These are phyloP conservation scores for Aristolochia contorta DNA, from an alignment of 164 flowering plant genomes.

Conservation along the genomic window DNA sequence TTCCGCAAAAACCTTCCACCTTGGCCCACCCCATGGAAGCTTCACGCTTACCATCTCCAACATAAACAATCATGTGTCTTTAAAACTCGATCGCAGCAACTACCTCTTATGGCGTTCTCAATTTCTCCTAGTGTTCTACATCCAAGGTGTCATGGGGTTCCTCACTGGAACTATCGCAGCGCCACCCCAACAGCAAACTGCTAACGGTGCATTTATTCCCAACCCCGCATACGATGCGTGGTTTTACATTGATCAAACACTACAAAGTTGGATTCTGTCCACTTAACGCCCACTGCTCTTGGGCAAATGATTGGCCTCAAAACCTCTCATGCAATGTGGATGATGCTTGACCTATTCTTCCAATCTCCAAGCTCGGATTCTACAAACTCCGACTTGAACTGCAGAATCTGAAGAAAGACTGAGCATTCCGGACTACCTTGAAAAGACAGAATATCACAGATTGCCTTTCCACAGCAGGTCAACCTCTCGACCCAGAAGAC, in stretches of 20 bases:
- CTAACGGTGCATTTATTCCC: background rate
- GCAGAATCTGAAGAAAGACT: background rate
- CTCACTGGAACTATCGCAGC: background rate
- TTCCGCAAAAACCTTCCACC: background rate
- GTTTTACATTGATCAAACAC: background rate
- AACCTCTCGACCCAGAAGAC: background rate
- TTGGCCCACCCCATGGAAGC: too few species aligned
- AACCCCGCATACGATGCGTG: too few species aligned
- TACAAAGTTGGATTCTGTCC: too few species aligned
- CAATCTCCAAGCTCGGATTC: background rate
- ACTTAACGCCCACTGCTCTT: background rate
- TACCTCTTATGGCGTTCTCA: too few species aligned
- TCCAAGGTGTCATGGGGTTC: background rate
- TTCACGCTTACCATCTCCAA: too few species aligned
- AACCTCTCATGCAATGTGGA: background rate
- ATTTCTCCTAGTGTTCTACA: background rate
- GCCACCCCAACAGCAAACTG: background rate
- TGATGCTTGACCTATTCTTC: background rate
- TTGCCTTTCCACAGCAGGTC: background rate
- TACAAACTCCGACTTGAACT: background rate
- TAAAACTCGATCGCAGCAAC: too few species aligned
- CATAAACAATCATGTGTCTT: too few species aligned
- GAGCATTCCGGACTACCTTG: background rate
- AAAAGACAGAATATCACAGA: background rate
- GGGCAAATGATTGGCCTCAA: background rate